Percentiles rank a stretch among this genome's conserved stretches.
These are phyloP conservation scores for Viola pubescens DNA, from an alignment of 441 rosid species.

Conservation along the genomic window DNA sequence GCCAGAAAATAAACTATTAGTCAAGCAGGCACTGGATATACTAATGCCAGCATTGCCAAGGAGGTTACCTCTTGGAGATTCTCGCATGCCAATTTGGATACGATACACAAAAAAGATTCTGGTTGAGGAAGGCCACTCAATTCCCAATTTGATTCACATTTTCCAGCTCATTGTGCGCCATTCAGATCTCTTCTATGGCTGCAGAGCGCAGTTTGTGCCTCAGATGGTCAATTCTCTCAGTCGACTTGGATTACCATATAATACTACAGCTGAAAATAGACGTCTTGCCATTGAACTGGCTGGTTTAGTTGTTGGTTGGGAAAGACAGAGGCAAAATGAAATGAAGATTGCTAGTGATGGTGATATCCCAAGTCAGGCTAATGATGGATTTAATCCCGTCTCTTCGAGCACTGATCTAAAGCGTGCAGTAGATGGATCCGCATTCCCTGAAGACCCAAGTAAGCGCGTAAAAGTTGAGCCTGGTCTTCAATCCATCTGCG, in stretches of 20 bases:
- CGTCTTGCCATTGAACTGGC: slow-evolving; percentile 99
- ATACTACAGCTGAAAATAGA: slow-evolving; percentile 86
- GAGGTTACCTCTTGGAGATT: slow-evolving; percentile 91
- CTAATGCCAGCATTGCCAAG: slow-evolving; percentile 96
- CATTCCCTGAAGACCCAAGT: slow-evolving; percentile 70
- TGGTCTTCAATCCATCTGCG: slow-evolving; percentile 83
- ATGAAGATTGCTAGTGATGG: slow-evolving; percentile 51
- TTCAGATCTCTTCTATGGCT: slow-evolving; percentile 89
- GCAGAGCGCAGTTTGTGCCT: slow-evolving; percentile 99
- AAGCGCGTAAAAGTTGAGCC: slow-evolving; percentile 86
- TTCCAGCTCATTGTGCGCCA: slow-evolving; percentile 97
- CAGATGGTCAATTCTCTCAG: slow-evolving; percentile 99
- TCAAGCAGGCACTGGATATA: slow-evolving; percentile 98
- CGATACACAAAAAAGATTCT: slow-evolving; percentile 91
- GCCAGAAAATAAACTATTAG: slow-evolving; percentile 93
- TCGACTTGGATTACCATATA: slow-evolving; percentile 94
- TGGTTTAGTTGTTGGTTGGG: slow-evolving; percentile 99
- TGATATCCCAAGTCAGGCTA: slow-evolving; percentile 44
- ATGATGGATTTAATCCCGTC: slow-evolving; percentile 50
- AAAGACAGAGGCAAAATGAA: slow-evolving; percentile 89
- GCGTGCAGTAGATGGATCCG: slow-evolving; percentile 60
- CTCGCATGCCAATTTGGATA: slow-evolving; percentile 99
- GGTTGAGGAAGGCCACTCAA: slow-evolving; percentile 97
- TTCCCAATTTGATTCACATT: slow-evolving; percentile 95
- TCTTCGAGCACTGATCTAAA: slow-evolving; percentile 50